These are phyloP conservation scores for Clarireedia homoeocarpa DNA, from an alignment of 2,329 filamentous ascomycete species.

Conservation along the genomic window DNA sequence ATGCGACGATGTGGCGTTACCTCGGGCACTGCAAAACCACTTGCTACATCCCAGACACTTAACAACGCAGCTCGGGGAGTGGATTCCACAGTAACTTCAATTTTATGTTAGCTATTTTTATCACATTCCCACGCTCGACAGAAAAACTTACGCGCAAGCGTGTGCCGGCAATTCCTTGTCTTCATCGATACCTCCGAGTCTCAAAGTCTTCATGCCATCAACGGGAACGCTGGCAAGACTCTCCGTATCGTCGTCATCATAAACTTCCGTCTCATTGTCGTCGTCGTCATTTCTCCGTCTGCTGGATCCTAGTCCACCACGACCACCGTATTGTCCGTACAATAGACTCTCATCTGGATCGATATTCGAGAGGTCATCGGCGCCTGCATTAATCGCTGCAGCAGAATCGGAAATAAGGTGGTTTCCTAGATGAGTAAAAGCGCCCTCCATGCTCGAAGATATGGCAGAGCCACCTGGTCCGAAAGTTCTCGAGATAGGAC, in stretches of 20 bases:
- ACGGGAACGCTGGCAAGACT: constrained; percentile 73
- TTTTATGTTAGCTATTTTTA: constrained; percentile 22
- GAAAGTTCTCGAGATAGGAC: neutral
- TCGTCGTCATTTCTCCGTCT: constrained; percentile 73
- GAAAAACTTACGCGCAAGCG: constrained; percentile 76
- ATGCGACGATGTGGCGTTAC: constrained; percentile 93
- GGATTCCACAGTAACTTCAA: constrained; percentile 86
- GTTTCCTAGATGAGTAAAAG: constrained; percentile 83
- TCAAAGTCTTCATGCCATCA: constrained; percentile 62
- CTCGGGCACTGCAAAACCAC: constrained; percentile 97
- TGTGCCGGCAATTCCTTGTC: constrained; percentile 88
- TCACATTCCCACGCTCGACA: constrained; percentile 3
- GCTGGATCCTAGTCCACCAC: constrained; percentile 40
- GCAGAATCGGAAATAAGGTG: constrained; percentile 78
- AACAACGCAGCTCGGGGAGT: constrained; percentile 89
- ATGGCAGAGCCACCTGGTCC: constrained; percentile 1
- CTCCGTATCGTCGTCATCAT: constrained; percentile 71
- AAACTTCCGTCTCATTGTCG: constrained; percentile 77
- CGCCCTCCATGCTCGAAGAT: constrained; percentile 61
- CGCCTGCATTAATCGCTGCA: constrained; percentile 76
- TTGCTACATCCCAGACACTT: constrained; percentile 95
- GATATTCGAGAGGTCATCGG: constrained; percentile 63
- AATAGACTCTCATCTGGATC: constrained; percentile 77
- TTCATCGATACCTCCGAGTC: constrained; percentile 58
- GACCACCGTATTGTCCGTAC: constrained; percentile 59